Evolutionary conservation across 2,329 filamentous ascomycete genomes (phyloP), one percentile per base, ranked within the genome.

Genomic region (Colletotrichum lini): DNA sequence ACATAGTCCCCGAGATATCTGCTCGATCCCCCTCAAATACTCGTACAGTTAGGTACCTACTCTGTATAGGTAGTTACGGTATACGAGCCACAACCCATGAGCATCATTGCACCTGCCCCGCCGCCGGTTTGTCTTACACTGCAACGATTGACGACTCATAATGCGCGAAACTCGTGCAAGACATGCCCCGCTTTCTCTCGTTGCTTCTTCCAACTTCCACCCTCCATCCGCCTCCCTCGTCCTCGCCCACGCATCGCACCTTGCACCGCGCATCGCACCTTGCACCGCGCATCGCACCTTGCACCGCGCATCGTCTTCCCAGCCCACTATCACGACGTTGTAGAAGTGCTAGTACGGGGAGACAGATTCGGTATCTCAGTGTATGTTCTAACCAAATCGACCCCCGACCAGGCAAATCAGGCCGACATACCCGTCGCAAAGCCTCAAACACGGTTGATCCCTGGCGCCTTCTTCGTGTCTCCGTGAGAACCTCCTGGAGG

Each of bases 401-500:
- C 8, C 53, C 50, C 65, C 58, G 68, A 52, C 52, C 58, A 50
- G 68, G 38, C 52, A 52, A 49, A 45, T 58, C 65, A 63, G 47
- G 65, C 38, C 64, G 68, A 50, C 38, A 49, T 45, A 63, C 21
- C 44, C 65, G 64, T 58, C 57, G 58, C 58, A 54, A 63, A 63
- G 62, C 64, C 42, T 67, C 64, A 70, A 68, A 71, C 68, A 54
- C 65, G 50, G 65, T 52, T 23, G 59, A 47, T 45, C 58, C 68
- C 40, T 62, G 58, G n/a, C 47, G 40, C 45, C 10, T 53, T 18
- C 53, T 56, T 21, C 35, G 35, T 35, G 30, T 38, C 40, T 35
- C 53, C 35, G n/a, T 40, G 52, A 18, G 30, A 38, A 18, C 30
- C 52, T 54, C 52, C 18, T 10, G 52, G 16, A 53, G 50, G 26